Evolutionary conservation across 2,329 filamentous ascomycete genomes (phyloP), one percentile per base, ranked within the genome.

Genomic region (Remersonia thermophila): DNA sequence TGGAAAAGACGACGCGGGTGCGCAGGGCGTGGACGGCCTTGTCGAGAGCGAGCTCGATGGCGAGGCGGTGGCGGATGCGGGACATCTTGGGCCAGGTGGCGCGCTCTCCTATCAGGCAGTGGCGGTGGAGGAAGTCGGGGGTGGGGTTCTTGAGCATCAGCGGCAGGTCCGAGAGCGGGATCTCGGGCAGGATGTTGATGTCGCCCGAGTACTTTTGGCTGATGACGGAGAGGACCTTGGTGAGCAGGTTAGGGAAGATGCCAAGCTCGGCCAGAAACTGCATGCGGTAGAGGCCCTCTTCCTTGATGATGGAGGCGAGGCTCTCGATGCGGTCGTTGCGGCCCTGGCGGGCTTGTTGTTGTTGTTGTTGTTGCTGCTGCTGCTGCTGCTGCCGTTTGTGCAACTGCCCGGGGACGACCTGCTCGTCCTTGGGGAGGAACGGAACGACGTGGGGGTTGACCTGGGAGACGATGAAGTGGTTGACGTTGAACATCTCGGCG

Each of bases 401-500:
- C 1, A 45, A 41, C 17, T 57, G 51, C 4, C 55, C 51, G 4
- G 65, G 61, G 6, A 60, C 58, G 1, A 71, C 56, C 17, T 70
- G 67, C 42, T 85, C 81, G 39, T 93, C 83, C 46, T 78, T 82
- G 12, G 73, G 67, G 12, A 95, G 62, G 50, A 96, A 94, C 0
- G 85, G 84, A 0, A 93, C 75, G 7, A 95, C 83, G 50, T 96
- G 89, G 0, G 89, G 89, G 50, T 96, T 96, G 34, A 95, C 86
- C 55, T 96, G 89, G 0, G 86, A 94, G 13, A 95, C 89, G 47
- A 96, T 95, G 53, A 95, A 95, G 55, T 95, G 89, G 52, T 95
- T 95, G 54, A 95, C 87, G 52, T 95, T 94, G 65, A 95, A 94
- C 81, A 95, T 87, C 53, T 94, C 86, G 1, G 86, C 78, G 12